Base-by-base conservation (phyloP, 352 stramenopile species). In the Pythium coloratum region DNA sequence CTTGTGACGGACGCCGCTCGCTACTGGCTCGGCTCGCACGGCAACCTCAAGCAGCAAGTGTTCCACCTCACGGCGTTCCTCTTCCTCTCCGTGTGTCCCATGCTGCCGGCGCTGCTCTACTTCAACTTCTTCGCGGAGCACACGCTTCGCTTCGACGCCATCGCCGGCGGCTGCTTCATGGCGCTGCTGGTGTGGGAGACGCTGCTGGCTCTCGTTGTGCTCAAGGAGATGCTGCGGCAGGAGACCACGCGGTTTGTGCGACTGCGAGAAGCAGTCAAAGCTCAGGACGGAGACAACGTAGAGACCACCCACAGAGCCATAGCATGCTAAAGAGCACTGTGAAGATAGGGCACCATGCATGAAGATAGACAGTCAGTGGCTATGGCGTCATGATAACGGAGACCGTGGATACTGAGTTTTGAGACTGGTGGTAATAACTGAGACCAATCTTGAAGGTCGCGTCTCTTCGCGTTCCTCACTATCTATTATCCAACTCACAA, bases 11-110 rank as follows among this genome's bases (percentile, higher is more conserved):
- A 90, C 47, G 64, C 72, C 0, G 71, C 69, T 40, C 83, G 83
- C 18, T 89, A 87, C 64, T 87, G 77, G 54, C 70, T 92, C 51
- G 81, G 81, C 6, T 84, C 76, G 26, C 67, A 73, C 44, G 83
- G 83, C 26, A 90, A 89, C 44, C 67, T 90, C 53, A 76, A 72
- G 33, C 66, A 69, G 16, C 78, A 89, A 30, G 83, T 91, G 55
- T 88, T 89, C 56, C 76, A 84, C 13, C 69, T 91, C 55, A 85
- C 81, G 14, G 81, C 77, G 24, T 91, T 90, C 54, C 72, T 90
- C 60, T 88, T 92, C 60, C 63, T 92, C 47, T 84, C 83, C 18
- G 62, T 83, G 36, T 92, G 84, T 46, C 84, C 82, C 6, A 51
- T 86, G 51, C 55, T 86, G 2, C 84, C 84, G 38, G 78, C 75